Percentiles rank a stretch among this genome's conserved stretches.
Evolutionary conservation across 345 rosid genomes (phyloP).

Genomic region (Syzygium aqueum): DNA sequence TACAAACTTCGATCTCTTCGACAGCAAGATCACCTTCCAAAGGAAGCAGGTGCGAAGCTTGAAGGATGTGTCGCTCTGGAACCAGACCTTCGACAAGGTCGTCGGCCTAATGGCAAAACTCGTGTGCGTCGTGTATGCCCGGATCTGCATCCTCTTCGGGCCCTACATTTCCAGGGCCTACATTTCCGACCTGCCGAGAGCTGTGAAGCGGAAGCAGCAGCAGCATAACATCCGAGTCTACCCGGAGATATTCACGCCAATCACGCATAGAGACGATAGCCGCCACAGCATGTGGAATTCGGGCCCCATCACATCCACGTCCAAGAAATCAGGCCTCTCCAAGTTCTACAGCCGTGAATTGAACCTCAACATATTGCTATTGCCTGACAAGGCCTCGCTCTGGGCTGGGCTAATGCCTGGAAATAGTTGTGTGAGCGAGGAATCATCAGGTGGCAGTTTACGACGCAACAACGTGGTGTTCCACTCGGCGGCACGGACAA

Average conservation of each 20-base stretch:
- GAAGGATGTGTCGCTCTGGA: slow-evolving; percentile 36
- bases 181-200: slow-evolving; percentile 12
- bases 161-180: slow-evolving; percentile 9
- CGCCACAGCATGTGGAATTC: slow-evolving; percentile 4
- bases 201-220: background rate
- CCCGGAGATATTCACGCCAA: slow-evolving; percentile 11
- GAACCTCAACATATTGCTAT: background rate
- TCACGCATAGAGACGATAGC: background rate
- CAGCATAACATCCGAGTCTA: slow-evolving; percentile 4
- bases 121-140: slow-evolving; percentile 10
- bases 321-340: background rate
- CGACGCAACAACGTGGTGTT: background rate
- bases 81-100: slow-evolving; percentile 21
- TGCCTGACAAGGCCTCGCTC: background rate
- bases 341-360: slow-evolving; percentile 10
- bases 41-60: slow-evolving; percentile 19
- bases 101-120: slow-evolving; percentile 23
- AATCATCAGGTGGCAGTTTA: background rate
- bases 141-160: slow-evolving; percentile 27
- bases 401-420: background rate
- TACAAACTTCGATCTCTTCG: slow-evolving; percentile 12
- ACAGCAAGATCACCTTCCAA: slow-evolving; percentile 19
- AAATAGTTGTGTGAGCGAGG: background rate
- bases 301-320: slow-evolving; percentile 11
- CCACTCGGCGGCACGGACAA: slow-evolving; percentile 12